Evolutionary conservation across 768 basidiomycete genomes (phyloP), one percentile per base, ranked within the genome.

Genomic region (Mycena galericulata): DNA sequence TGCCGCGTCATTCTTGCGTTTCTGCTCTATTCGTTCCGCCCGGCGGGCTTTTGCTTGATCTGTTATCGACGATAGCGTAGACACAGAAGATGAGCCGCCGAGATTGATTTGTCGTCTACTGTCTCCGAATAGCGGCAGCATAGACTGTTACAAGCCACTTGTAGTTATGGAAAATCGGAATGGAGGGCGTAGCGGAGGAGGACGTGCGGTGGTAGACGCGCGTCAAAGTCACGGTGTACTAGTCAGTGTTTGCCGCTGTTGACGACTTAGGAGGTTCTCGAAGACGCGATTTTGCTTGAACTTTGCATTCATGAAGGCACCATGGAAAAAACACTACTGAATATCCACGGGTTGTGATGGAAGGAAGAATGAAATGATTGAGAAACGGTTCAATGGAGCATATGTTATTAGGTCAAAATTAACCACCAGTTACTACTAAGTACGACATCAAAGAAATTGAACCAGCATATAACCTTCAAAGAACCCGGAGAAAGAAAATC

Each of bases 51-150:
- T 90, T 22, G 90, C 93, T 58, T 86, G 83, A 72, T 87, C 84
- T 53, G 94, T 80, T 74, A 95, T 86, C 38, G 86, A 80, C 17
- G 84, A 78, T 45, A 89, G 86, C 0, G 87, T 85, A 8, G 88
- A 73, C 2, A 83, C 84, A 22, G 85, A 77, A 0, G 83, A 85
- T 1, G 86, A 77, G 2, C 94, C 94, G 18, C 94, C 94, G 22
- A 95, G 85, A 75, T 95, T 94, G 71, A 95, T 95, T 72, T 86
- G 86, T 62, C 88, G 84, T 47, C 81, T 79, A 57, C 90, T 86
- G 72, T 84, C 82, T 40, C 83, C 85, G 71, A 89, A 88, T 49
- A 88, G 54, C 18, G 85, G 83, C 60, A 84, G 74, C 79, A 82
- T 83, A 59, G 58, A 67, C 65, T 36, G 32, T 17, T 2, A 45